Conservation (phyloP, 768 basidiomycete genomes). For the Russula lepida region DNA sequence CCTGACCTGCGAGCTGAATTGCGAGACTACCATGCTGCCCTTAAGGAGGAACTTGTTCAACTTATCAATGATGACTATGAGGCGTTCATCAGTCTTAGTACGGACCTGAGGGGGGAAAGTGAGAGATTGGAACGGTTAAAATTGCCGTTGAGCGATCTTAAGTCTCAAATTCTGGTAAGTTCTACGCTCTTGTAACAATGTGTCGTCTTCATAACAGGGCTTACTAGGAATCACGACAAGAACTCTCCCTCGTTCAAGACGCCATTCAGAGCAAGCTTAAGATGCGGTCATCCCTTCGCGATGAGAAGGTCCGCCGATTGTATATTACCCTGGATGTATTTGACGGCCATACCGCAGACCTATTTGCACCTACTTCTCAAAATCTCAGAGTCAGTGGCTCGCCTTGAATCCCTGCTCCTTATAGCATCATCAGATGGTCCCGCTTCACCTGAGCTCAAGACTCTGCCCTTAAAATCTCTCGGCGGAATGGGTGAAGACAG, state of each 20-base stretch:
- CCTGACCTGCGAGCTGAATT: conserved; percentile 84
- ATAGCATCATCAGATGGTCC: conserved; percentile 47
- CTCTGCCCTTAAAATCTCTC: conserved; percentile 28
- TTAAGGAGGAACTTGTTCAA: conserved; percentile 91
- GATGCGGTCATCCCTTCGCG: conserved; percentile 65
- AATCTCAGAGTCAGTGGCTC: conserved; percentile 83
- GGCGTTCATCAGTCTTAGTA: conserved; percentile 93
- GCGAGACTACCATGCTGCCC: conserved; percentile 67
- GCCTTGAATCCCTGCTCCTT: conserved; percentile 78
- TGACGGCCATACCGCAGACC: conserved; percentile 38
- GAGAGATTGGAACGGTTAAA: conserved; percentile 59
- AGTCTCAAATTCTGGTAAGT: conserved; percentile 60
- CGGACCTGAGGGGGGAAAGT: conserved; percentile 83
- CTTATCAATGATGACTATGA: conserved; percentile 98
- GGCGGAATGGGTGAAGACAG: conserved; percentile 30
- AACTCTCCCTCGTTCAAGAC: conserved; percentile 58
- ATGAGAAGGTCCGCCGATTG: conserved; percentile 61
- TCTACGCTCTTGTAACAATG: not conserved
- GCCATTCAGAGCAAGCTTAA: conserved; percentile 72
- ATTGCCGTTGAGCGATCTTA: conserved; percentile 55
- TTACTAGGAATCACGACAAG: conserved; percentile 49
- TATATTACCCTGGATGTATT: conserved; percentile 7
- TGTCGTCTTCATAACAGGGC: not conserved
- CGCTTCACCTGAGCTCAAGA: conserved; percentile 29
- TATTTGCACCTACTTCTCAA: conserved; percentile 82